These are phyloP conservation scores for Calonectria leucothoes DNA, from an alignment of 2,329 filamentous ascomycete species.

Conservation along the genomic window DNA sequence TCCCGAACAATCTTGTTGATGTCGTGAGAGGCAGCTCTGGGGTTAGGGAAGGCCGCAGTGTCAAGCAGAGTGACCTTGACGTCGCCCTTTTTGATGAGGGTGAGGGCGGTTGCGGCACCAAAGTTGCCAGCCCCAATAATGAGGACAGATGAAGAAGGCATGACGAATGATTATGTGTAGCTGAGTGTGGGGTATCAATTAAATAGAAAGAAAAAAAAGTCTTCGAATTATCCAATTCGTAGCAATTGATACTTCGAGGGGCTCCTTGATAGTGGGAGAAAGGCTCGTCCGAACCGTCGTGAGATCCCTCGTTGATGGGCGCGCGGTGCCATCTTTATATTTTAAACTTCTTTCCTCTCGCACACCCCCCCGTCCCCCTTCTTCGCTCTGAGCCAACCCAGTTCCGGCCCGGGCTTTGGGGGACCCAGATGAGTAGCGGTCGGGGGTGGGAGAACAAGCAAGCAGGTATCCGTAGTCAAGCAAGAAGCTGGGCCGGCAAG, in stretches of 20 bases:
- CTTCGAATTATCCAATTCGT: conserved; percentile 22
- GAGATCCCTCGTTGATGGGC: conserved; percentile 18
- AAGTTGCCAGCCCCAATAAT: conserved; percentile 58
- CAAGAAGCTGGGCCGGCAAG: conserved; percentile 25
- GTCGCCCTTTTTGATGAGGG: conserved; percentile 44
- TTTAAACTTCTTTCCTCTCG: conserved; percentile 12
- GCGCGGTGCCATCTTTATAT: conserved; percentile 38
- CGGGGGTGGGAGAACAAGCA: conserved; percentile 37
- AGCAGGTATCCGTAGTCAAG: conserved; percentile 25
- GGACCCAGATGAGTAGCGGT: conserved; percentile 36
- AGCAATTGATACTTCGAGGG: conserved; percentile 15
- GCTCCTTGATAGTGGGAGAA: conserved; percentile 30
- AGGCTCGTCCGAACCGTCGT: conserved; percentile 29
- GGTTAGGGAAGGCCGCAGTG: conserved; percentile 49
- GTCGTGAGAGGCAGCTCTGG: conserved; percentile 58
- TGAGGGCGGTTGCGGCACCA: conserved; percentile 55
- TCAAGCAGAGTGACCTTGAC: conserved; percentile 51
- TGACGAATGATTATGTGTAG: conserved; percentile 8
- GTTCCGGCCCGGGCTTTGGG: conserved; percentile 37
- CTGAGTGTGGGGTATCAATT: neutral
- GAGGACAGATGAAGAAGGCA: conserved; percentile 42
- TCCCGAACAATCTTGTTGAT: conserved; percentile 58
- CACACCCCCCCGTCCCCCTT: conserved; percentile 3
- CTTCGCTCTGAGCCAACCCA: conserved; percentile 19
- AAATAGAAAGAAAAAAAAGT: conserved; percentile 11